Percentiles rank a stretch among this genome's conserved stretches.
Evolutionary conservation across 2,329 filamentous ascomycete species (phyloP).

Genomic region (Pseudomassariella vexata): DNA sequence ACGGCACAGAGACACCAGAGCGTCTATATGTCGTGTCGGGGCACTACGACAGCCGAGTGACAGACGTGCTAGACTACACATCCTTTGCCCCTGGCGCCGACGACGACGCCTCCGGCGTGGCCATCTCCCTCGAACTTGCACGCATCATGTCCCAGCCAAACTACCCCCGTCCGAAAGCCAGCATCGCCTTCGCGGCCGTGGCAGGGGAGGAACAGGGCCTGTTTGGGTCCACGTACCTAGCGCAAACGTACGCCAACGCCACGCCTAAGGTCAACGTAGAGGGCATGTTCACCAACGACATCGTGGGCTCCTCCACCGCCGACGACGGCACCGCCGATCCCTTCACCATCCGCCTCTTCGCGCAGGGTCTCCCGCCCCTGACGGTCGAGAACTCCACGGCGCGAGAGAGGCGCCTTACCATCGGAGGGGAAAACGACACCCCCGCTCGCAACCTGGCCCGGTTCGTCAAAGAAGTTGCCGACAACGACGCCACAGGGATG

Average conservation of each 20-base stretch:
- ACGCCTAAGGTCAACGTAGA: constrained; percentile 43
- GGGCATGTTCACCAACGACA: constrained; percentile 53
- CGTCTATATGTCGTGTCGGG: constrained; percentile 48
- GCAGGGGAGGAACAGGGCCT: constrained; percentile 54
- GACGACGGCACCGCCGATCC: constrained; percentile 39
- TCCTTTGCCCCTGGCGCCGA: constrained; percentile 51
- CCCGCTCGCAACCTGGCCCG: constrained; percentile 49
- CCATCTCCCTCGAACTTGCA: constrained; percentile 49
- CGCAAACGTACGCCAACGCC: constrained; percentile 44
- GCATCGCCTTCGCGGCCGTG: constrained; percentile 50
- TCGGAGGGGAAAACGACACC: constrained; percentile 49
- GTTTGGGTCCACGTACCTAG: constrained; percentile 45
- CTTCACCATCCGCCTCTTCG: constrained; percentile 49
- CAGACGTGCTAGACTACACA: constrained; percentile 43
- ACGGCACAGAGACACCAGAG: constrained; percentile 39
- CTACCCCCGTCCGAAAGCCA: constrained; percentile 35
- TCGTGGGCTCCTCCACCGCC: constrained; percentile 44
- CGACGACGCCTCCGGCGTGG: constrained; percentile 51
- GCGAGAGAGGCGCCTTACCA: constrained; percentile 32
- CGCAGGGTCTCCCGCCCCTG: constrained; percentile 36
- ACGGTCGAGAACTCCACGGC: constrained; percentile 30
- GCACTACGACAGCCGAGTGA: constrained; percentile 48
- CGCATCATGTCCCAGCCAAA: constrained; percentile 41
- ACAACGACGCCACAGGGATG: constrained; percentile 46
- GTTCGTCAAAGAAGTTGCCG: constrained; percentile 48